phyloP scores from a whole-genome alignment of 192 early-diverging fungal genomes.

The Podochytrium sp. region DNA sequence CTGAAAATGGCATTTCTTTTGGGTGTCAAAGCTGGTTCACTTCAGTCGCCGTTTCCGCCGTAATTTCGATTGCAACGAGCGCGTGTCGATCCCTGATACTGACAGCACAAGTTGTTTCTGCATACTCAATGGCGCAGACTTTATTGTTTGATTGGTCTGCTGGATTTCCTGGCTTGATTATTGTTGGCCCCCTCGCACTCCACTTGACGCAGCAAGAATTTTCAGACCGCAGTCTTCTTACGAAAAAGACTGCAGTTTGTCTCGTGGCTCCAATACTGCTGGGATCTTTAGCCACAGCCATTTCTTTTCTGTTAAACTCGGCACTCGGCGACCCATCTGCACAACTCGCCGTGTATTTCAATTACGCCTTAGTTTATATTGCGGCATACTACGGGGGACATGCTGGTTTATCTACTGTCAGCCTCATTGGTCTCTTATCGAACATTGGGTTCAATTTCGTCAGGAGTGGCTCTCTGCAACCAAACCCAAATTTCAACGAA shows the following conservation, averaged over 20 bases:
- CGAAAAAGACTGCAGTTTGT: not conserved
- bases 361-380: not conserved
- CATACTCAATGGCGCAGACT: not conserved
- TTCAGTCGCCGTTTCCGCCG: not conserved
- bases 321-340: not conserved
- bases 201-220: not conserved
- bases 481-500: not conserved
- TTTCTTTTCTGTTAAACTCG: not conserved
- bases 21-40: not conserved
- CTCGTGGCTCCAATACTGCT: not conserved
- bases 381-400: slow-evolving; percentile 17
- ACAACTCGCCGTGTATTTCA: not conserved
- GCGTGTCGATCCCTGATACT: not conserved
- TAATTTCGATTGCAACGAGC: not conserved
- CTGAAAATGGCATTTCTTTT: not conserved
- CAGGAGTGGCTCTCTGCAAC: not conserved
- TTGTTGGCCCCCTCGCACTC: not conserved
- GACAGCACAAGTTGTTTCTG: no score
- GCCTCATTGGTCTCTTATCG: not conserved
- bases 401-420: slow-evolving; percentile 4
- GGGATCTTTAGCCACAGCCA: not conserved
- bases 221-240: no score
- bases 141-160: slow-evolving; percentile 17
- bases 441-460: slow-evolving; percentile 21
- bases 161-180: slow-evolving; percentile 14